phyloP scores from a whole-genome alignment of 169 alveolate genomes.

The Plasmodium falciparum region DNA sequence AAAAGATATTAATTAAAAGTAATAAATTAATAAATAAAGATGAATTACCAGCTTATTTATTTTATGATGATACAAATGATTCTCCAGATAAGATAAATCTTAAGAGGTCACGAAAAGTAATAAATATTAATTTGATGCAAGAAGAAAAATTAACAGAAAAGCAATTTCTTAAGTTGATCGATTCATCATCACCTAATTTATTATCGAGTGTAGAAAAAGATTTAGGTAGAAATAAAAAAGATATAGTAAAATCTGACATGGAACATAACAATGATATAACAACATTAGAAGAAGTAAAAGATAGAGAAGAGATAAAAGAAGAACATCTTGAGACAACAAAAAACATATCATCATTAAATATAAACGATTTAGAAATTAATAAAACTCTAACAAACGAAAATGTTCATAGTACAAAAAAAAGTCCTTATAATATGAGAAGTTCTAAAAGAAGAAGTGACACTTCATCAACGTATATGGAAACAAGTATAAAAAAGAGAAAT shows the following conservation, averaged over 20 bases:
- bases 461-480: background rate
- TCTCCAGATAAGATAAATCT: background rate
- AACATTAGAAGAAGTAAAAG: background rate
- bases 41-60: constrained; percentile 32
- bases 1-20: constrained; percentile 18
- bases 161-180: constrained; percentile 19
- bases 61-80: constrained; percentile 35
- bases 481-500: background rate
- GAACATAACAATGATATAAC: background rate
- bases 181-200: background rate
- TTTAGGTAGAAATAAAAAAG: background rate
- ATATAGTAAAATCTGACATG: background rate
- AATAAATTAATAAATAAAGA: constrained; percentile 29
- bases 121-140: constrained; percentile 29
- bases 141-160: constrained; percentile 46
- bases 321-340: background rate
- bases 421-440: constrained; percentile 8
- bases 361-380: background rate
- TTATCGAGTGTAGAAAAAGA: background rate
- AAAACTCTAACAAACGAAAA: background rate
- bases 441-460: constrained; percentile 2
- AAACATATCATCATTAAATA: background rate
- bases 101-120: constrained; percentile 49
- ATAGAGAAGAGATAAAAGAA: background rate
- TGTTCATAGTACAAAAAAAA: background rate